phyloP scores from a whole-genome alignment of 805 yeast species.

The Candida orba region DNA sequence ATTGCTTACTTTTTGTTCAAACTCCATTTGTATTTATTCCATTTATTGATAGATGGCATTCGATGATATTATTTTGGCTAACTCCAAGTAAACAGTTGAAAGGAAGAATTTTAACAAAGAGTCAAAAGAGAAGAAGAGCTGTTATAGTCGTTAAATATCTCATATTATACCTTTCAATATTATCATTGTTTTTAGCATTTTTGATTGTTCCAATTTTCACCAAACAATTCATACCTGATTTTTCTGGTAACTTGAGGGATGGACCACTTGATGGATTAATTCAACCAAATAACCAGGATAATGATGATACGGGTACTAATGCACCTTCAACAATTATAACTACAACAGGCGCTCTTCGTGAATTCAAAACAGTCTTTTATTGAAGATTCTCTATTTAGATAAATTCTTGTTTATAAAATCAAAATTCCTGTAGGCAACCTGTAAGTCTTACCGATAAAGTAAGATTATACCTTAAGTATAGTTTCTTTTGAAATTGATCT shows the following conservation, averaged over 20 bases:
- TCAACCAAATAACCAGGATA: conserved; percentile 54
- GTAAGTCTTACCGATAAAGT: neutral
- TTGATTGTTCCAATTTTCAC: conserved; percentile 44
- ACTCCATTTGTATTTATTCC: conserved; percentile 59
- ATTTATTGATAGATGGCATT: conserved; percentile 58
- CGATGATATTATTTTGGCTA: conserved; percentile 62
- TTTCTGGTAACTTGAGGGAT: conserved; percentile 16
- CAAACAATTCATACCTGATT: conserved; percentile 22
- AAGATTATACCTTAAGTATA: neutral
- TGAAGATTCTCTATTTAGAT: neutral
- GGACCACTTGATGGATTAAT: conserved; percentile 33
- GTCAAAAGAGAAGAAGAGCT: conserved; percentile 33
- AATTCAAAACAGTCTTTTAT: conserved; percentile 25
- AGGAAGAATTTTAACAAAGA: conserved; percentile 30
- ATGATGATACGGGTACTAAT: conserved; percentile 57
- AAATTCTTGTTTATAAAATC: neutral
- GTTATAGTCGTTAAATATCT: conserved; percentile 38
- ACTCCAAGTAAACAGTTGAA: conserved; percentile 40
- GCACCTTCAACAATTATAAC: conserved; percentile 42
- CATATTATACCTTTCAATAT: conserved; percentile 35
- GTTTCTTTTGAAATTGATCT: too few relatives aligned
- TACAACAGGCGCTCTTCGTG: conserved; percentile 29
- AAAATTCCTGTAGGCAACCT: neutral
- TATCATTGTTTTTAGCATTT: conserved; percentile 33
- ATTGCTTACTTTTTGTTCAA: conserved; percentile 48